Base-by-base conservation (phyloP, 2,329 filamentous ascomycete genomes). In the Aspergillus ibericus region DNA sequence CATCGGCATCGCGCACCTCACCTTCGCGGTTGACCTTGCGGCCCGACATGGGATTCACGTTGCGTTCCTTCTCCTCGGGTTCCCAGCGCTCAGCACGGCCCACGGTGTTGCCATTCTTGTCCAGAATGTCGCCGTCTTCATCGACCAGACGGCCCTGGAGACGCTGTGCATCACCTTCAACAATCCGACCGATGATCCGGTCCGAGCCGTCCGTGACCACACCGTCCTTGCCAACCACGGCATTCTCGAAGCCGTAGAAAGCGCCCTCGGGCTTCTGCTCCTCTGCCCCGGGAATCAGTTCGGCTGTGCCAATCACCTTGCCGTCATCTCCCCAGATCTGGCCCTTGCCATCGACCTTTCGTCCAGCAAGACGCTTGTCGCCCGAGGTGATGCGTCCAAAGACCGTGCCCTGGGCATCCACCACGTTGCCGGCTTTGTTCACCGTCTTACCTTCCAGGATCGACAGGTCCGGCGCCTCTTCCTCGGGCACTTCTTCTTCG, bases 61-160 rank as follows among this genome's bases (percentile, higher is more conserved):
- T 78, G 49, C 82, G 78, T 60, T 80, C 75, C 66, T 82, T 82
- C 64, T 82, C 76, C 61, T 83, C 82, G 36, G 82, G 81, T 63
- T 91, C 86, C 80, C 85, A 90, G 56, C 87, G 85, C 70, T 91
- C 87, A 2, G 86, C 87, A 60, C 82, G 85, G 29, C 88, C 88
- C 38, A 90, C 79, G 12, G 81, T 80, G 68, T 90, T 90, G 13
- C 88, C 88, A n/a, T 81, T 79, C 64, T 83, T 85, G 68, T 90
- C 88, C 4, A 88, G 75, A 32, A 90, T 83, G 48, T 90, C 88
- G 12, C 88, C 88, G 59, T 90, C 88, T 32, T 87, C 78, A 57
- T 90, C 88, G 20, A 90, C 87, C 35, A 81, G 75, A 71, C 87
- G 88, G 27, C 88, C 88, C 58, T 84, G 82, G 25, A 90, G 80